phyloP scores from a whole-genome alignment of 2,329 filamentous ascomycete species.

The Trichophyton equinum region DNA sequence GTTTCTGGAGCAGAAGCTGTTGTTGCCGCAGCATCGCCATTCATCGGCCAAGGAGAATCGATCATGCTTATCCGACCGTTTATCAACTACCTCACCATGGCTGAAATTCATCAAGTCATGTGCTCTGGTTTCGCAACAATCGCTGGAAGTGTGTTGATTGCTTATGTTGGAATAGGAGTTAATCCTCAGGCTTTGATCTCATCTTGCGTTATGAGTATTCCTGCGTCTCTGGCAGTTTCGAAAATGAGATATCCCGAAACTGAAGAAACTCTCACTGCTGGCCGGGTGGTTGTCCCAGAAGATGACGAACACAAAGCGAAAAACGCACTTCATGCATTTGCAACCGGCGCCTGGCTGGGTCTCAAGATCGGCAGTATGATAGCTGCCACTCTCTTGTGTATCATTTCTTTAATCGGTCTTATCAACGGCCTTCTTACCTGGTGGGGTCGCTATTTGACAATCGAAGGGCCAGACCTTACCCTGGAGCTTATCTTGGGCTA shows the following conservation, averaged over 20 bases:
- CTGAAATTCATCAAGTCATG: slow-evolving; percentile 88
- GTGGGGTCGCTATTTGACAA: slow-evolving; percentile 70
- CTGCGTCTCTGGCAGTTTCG: slow-evolving; percentile 74
- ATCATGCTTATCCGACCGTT: slow-evolving; percentile 87
- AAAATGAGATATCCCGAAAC: slow-evolving; percentile 84
- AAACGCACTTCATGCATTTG: slow-evolving; percentile 74
- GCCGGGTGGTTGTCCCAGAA: slow-evolving; percentile 67
- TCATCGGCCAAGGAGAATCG: slow-evolving; percentile 88
- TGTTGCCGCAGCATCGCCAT: slow-evolving; percentile 81
- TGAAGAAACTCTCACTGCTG: slow-evolving; percentile 73
- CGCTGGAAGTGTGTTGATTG: slow-evolving; percentile 72
- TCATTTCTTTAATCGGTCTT: slow-evolving; percentile 63
- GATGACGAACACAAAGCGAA: slow-evolving; percentile 58
- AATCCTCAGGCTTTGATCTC: slow-evolving; percentile 78
- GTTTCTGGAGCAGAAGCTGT: slow-evolving; percentile 90
- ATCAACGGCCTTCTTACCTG: slow-evolving; percentile 67
- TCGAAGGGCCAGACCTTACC: slow-evolving; percentile 56
- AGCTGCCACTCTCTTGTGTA: slow-evolving; percentile 63
- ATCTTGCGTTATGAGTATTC: slow-evolving; percentile 91
- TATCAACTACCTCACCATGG: slow-evolving; percentile 69
- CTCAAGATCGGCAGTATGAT: slow-evolving; percentile 82
- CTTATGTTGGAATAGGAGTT: slow-evolving; percentile 72
- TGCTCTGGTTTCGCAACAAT: slow-evolving; percentile 87
- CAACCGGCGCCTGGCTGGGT: slow-evolving; percentile 73
- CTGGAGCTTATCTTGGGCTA: slow-evolving; percentile 67